phyloP scores from a whole-genome alignment of 805 yeast genomes.

The Candida morakotiae region DNA sequence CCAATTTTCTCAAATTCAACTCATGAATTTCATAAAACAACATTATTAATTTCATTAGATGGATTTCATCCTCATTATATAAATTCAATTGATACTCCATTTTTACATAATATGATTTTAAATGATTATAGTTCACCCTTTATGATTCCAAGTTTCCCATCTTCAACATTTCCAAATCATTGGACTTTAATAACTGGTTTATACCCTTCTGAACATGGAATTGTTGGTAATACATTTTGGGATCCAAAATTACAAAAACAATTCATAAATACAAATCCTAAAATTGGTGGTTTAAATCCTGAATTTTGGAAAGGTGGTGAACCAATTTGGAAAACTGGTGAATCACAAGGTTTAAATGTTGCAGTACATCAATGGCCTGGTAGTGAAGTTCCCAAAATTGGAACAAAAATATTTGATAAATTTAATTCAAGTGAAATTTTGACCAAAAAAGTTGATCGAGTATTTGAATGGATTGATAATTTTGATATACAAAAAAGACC shows the following conservation, averaged over 20 bases:
- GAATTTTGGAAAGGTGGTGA: constrained; percentile 83
- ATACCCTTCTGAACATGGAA: constrained; percentile 80
- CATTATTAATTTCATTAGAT: constrained; percentile 75
- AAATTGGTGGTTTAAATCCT: constrained; percentile 45
- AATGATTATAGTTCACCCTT: constrained; percentile 67
- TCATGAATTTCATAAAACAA: constrained; percentile 68
- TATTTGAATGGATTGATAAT: constrained; percentile 76
- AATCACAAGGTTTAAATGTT: constrained; percentile 51
- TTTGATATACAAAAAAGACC: constrained; percentile 53
- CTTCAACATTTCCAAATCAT: constrained; percentile 88
- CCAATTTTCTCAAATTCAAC: constrained; percentile 53
- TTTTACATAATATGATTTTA: constrained; percentile 53
- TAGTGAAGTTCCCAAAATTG: constrained; percentile 63
- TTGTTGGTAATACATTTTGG: constrained; percentile 76
- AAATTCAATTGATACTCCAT: constrained; percentile 62
- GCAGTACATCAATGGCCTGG: constrained; percentile 99
- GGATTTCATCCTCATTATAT: constrained; percentile 92
- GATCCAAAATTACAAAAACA: constrained; percentile 54
- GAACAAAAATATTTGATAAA: constrained; percentile 53
- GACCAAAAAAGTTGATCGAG: constrained; percentile 50
- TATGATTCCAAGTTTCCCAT: constrained; percentile 84
- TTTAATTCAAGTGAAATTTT: constrained; percentile 64
- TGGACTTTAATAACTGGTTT: constrained; percentile 89
- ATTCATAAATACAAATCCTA: constrained; percentile 61
- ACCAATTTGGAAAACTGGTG: constrained; percentile 82